Conservation (phyloP, 495 filamentous ascomycete genomes). For the Melanomma pulvis-pyrius region DNA sequence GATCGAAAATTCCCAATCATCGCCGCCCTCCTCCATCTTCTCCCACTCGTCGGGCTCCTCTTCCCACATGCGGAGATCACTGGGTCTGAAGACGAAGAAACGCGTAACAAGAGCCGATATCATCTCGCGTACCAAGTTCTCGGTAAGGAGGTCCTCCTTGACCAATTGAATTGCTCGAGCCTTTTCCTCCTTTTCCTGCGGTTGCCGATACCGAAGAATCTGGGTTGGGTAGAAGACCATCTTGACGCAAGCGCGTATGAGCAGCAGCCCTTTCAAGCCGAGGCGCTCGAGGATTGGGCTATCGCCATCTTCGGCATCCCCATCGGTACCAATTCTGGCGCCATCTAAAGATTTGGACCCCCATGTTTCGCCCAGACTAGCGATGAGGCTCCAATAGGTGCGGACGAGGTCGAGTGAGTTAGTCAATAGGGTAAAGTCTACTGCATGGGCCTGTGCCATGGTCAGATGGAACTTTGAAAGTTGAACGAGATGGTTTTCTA, state of each 20-base stretch:
- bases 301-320: slow-evolving; percentile 54
- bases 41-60: slow-evolving; percentile 95
- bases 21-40: slow-evolving; percentile 73
- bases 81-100: slow-evolving; percentile 84
- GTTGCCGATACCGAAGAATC: slow-evolving; percentile 77
- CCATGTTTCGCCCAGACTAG: slow-evolving; percentile 73
- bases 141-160: slow-evolving; percentile 71
- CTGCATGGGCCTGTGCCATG: slow-evolving; percentile 74
- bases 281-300: slow-evolving; percentile 71
- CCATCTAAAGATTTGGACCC: slow-evolving; percentile 50
- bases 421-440: slow-evolving; percentile 78
- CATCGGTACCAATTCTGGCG: slow-evolving; percentile 52
- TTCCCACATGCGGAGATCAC: slow-evolving; percentile 86
- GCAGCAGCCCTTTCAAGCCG: slow-evolving; percentile 75
- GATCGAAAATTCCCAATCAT: slow-evolving; percentile 85
- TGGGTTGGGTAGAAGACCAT: slow-evolving; percentile 79
- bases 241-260: slow-evolving; percentile 80
- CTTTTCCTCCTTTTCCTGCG: slow-evolving; percentile 70
- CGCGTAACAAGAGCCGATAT: slow-evolving; percentile 81
- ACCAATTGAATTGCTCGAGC: slow-evolving; percentile 64
- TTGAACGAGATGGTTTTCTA: slow-evolving; percentile 87
- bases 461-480: slow-evolving; percentile 88
- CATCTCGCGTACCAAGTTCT: slow-evolving; percentile 72
- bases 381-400: slow-evolving; percentile 81
- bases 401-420: slow-evolving; percentile 72